These are phyloP conservation scores for Pyrrhoderma noxium DNA, from an alignment of 1,284 basidiomycete species.

Conservation along the genomic window DNA sequence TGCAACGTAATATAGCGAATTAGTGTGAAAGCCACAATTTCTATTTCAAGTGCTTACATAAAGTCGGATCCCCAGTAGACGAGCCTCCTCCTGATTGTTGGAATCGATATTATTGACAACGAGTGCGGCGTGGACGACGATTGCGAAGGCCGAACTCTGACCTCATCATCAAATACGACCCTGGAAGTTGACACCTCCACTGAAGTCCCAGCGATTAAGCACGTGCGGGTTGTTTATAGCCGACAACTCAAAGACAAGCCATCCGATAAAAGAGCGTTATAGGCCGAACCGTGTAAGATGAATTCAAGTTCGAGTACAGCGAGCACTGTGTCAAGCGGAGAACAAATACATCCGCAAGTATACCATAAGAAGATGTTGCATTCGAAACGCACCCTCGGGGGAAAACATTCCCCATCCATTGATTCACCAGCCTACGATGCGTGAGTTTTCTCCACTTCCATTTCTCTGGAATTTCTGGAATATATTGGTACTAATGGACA, in stretches of 20 bases:
- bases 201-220: constrained; percentile 9
- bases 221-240: neutral
- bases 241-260: no score
- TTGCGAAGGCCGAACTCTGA: neutral
- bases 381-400: constrained; percentile 8
- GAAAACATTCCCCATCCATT: constrained; percentile 13
- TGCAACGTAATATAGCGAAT: no score
- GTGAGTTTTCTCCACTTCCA: constrained; percentile 7
- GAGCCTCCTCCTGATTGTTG: no score
- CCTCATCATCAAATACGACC: neutral
- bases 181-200: neutral
- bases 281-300: no score
- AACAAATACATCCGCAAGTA: neutral
- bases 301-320: neutral
- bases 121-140: no score
- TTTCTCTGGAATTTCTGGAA: neutral
- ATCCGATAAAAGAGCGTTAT: constrained; percentile 1
- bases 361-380: constrained; percentile 19
- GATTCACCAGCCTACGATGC: constrained; percentile 19
- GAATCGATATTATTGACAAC: no score
- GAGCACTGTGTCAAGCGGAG: neutral
- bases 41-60: no score
- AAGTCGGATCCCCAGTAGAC: no score
- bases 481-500: neutral
- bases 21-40: no score